A percentile compares a stretch with the other conserved stretches of the same genome.
Conservation (phyloP, 176 grass and related monocot genomes). For the Raddia distichophylla region DNA sequence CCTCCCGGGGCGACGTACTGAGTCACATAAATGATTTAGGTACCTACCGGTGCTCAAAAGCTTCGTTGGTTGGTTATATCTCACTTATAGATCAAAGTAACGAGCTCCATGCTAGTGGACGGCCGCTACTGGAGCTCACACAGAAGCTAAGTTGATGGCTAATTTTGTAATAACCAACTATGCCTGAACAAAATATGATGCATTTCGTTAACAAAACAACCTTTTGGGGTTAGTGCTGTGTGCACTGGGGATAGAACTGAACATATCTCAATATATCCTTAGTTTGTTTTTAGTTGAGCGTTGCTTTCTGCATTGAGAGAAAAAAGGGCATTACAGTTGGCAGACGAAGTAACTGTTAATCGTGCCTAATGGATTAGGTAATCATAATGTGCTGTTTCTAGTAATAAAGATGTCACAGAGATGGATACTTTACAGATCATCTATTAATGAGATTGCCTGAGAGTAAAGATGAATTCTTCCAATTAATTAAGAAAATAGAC, state of each 20-base stretch:
- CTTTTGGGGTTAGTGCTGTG: conserved; percentile 30
- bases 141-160: neutral
- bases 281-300: neutral
- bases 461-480: too few relatives aligned
- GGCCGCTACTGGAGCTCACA: neutral
- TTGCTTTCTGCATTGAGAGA: conserved; percentile 3
- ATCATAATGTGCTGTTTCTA: neutral
- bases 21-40: conserved; percentile 31
- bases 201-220: conserved; percentile 6
- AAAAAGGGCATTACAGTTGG: neutral
- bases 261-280: neutral
- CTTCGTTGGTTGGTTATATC: conserved; percentile 4
- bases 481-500: too few relatives aligned
- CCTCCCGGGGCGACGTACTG: neutral
- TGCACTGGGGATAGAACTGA: conserved; percentile 23
- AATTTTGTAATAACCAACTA: neutral
- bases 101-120: neutral
- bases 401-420: neutral
- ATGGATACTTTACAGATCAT: neutral
- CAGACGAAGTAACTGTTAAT: neutral
- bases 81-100: conserved; percentile 10
- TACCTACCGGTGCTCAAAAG: neutral
- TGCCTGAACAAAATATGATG: neutral
- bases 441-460: neutral
- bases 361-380: conserved; percentile 12